phyloP scores from a whole-genome alignment of 2,329 filamentous ascomycete species.

The Phyllosticta paracitricarpa region DNA sequence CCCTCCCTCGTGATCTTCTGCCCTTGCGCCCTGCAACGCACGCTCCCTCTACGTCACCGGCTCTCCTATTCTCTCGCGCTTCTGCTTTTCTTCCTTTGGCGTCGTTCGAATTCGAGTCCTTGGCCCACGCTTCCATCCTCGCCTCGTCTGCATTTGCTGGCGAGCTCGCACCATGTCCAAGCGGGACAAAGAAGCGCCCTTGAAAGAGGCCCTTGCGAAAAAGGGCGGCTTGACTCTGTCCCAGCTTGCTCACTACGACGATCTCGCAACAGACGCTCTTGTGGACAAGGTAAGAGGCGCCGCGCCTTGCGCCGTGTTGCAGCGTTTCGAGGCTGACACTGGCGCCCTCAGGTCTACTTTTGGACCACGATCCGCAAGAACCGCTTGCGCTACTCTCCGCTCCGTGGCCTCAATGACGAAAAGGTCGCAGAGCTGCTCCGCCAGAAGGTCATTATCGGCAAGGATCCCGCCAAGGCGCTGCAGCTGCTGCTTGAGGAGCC shows the following conservation, averaged over 20 bases:
- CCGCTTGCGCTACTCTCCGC: constrained; percentile 72
- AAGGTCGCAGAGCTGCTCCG: constrained; percentile 51
- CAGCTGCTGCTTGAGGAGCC: constrained; percentile 59
- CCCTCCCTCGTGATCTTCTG: constrained; percentile 11
- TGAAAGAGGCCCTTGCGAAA: constrained; percentile 40
- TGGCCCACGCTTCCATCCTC: neutral
- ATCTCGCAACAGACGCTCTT: constrained; percentile 87
- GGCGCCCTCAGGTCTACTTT: constrained; percentile 66
- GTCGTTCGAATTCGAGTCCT: neutral
- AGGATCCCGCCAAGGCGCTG: constrained; percentile 62
- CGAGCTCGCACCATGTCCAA: constrained; percentile 4
- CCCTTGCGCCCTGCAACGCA: constrained; percentile 9
- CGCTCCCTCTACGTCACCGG: constrained; percentile 10
- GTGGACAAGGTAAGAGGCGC: constrained; percentile 72
- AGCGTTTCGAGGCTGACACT: neutral
- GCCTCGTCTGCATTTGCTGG: neutral
- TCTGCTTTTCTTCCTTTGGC: neutral
- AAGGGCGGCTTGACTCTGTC: constrained; percentile 71
- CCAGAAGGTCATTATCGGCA: constrained; percentile 60
- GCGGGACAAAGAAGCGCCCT: constrained; percentile 25
- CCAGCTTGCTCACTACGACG: constrained; percentile 87
- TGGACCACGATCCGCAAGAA: constrained; percentile 97
- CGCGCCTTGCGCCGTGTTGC: neutral
- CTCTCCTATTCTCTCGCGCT: constrained; percentile 3
- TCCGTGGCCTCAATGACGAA: constrained; percentile 64